Conservation (phyloP, 73 alveolate genomes). For the Paramecium sexaurelia region DNA sequence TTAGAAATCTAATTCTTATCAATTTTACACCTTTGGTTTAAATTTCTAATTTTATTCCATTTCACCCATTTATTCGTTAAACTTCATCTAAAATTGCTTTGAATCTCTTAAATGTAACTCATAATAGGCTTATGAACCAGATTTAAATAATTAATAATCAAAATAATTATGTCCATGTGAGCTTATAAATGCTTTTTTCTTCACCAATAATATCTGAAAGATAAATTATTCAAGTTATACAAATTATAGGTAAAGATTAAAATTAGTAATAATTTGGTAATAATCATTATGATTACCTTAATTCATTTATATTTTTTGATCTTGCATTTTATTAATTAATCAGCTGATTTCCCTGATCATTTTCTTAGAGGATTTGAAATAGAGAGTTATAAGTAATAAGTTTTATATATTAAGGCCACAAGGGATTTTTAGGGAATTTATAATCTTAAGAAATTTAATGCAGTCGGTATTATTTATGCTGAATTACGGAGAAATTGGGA, state of each 20-base stretch:
- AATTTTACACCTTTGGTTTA: no score
- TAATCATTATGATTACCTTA: constrained; percentile 68
- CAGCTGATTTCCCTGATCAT: constrained; percentile 97
- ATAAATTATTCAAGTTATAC: constrained; percentile 80
- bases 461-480: constrained; percentile 96
- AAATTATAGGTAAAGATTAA: constrained; percentile 77
- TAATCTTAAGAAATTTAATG: constrained; percentile 84
- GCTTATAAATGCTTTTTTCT: neutral
- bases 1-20: no score
- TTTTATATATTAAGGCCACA: constrained; percentile 78
- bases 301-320: constrained; percentile 86
- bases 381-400: constrained; percentile 88
- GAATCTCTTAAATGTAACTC: no score
- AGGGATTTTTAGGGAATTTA: constrained; percentile 68
- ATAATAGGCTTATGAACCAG: no score
- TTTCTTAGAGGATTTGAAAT: constrained; percentile 97
- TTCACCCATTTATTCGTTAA: no score
- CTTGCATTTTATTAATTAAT: constrained; percentile 76
- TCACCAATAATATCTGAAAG: constrained; percentile 79
- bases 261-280: neutral
- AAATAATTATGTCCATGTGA: neutral
- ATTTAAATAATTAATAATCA: neutral
- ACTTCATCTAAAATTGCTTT: no score
- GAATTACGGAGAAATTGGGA: constrained; percentile 84
- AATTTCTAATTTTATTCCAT: no score